Evolutionary conservation across 1,284 basidiomycete genomes (phyloP).

Genomic region (Cronartium quercuum): DNA sequence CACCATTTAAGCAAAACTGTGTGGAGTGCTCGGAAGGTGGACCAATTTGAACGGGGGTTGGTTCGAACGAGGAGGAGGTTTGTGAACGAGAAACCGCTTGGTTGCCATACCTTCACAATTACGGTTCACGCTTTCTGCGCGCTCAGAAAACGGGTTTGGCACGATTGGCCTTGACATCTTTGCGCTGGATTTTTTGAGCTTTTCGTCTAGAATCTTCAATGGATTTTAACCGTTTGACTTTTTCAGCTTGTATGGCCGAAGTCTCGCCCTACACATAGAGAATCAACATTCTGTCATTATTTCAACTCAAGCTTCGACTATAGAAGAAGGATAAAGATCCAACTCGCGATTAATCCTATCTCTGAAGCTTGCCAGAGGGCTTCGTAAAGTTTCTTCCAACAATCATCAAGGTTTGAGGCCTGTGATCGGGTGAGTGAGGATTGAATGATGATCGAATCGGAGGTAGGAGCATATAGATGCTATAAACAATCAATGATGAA

Average conservation of each 20-base stretch:
- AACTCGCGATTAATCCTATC: constrained; percentile 3
- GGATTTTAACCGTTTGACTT: constrained; percentile 15
- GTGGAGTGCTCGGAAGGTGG: too few species aligned
- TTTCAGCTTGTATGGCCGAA: background rate
- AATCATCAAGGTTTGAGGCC: constrained; percentile 22
- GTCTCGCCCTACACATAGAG: constrained; percentile 5
- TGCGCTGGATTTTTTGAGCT: constrained; percentile 12
- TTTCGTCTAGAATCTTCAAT: constrained; percentile 14
- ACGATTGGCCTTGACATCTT: constrained; percentile 29
- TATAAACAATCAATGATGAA: background rate
- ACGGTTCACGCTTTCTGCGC: too few species aligned
- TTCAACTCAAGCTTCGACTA: background rate
- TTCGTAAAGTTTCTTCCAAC: constrained; percentile 24
- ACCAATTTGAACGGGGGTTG: too few species aligned
- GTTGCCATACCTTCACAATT: too few species aligned
- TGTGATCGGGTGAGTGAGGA: constrained; percentile 33
- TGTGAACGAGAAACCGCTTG: too few species aligned
- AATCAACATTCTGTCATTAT: background rate
- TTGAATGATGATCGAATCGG: constrained; percentile 17
- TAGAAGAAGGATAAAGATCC: background rate
- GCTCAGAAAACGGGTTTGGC: constrained; percentile 6
- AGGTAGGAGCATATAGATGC: constrained; percentile 22
- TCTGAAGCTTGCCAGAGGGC: constrained; percentile 3
- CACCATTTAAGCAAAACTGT: too few species aligned
- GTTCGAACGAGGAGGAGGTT: too few species aligned